Conservation (phyloP, 108 stramenopile genomes). For the Cylindrotheca fusiformis region DNA sequence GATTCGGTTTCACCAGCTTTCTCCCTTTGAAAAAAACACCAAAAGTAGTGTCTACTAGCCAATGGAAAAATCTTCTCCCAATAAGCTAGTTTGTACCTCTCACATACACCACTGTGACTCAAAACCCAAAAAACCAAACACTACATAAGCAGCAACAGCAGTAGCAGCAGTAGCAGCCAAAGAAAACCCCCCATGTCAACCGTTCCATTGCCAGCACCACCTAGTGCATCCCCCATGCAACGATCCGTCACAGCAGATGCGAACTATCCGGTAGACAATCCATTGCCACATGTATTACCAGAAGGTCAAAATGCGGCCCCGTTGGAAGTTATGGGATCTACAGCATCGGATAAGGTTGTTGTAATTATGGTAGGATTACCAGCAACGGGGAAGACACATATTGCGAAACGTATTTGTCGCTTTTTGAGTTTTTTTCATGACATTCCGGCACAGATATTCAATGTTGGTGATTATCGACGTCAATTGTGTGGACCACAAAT, state of each 20-base stretch:
- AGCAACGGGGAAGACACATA: slow-evolving; percentile 96
- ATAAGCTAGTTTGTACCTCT: too few species aligned
- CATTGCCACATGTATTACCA: slow-evolving; percentile 77
- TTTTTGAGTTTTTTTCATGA: slow-evolving; percentile 93
- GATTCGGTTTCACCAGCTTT: too few species aligned
- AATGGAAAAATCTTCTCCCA: too few species aligned
- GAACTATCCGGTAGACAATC: slow-evolving; percentile 58
- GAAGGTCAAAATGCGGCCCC: slow-evolving; percentile 90
- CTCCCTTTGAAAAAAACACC: too few species aligned
- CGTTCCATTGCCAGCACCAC: too few species aligned
- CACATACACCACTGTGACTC: too few species aligned
- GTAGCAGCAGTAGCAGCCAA: neutral
- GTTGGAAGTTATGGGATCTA: slow-evolving; percentile 82
- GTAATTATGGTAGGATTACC: slow-evolving; percentile 97
- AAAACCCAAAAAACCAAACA: too few species aligned
- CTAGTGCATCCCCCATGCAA: neutral
- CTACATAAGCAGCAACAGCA: slow-evolving; percentile 4
- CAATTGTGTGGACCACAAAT: slow-evolving; percentile 75
- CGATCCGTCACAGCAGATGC: neutral
- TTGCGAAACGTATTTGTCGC: slow-evolving; percentile 92
- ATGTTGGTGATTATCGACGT: slow-evolving; percentile 92
- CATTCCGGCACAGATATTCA: slow-evolving; percentile 87
- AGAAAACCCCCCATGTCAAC: too few species aligned
- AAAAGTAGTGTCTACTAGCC: too few species aligned
- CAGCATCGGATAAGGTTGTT: slow-evolving; percentile 87